A percentile compares a stretch with the other conserved stretches of the same genome.
These are phyloP conservation scores for Phanerochaete sordida DNA, from an alignment of 768 basidiomycete genomes.

Conservation along the genomic window DNA sequence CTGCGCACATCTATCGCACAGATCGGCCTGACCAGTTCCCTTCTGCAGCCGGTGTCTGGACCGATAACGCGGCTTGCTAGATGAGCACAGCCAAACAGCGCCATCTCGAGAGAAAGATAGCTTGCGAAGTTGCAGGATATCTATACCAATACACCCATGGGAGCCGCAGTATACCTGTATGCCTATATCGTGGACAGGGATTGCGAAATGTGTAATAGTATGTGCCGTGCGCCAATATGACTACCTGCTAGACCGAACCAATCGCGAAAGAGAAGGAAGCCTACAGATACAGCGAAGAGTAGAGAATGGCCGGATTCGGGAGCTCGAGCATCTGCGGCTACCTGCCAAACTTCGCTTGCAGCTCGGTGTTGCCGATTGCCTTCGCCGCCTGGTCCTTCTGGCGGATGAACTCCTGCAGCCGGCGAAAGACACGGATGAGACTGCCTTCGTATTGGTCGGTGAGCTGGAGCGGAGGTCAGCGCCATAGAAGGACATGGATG, in stretches of 20 bases:
- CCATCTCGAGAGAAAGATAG: neutral
- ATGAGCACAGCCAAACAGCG: neutral
- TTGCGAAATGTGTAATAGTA: neutral
- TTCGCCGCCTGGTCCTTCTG: conserved; percentile 96
- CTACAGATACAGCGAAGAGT: conserved; percentile 79
- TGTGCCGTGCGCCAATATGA: neutral
- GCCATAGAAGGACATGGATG: neutral
- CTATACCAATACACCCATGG: neutral
- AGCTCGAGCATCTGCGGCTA: conserved; percentile 90
- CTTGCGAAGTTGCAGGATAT: neutral
- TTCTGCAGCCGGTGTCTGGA: conserved; percentile 50
- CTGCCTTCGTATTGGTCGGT: conserved; percentile 97
- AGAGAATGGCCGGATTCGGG: conserved; percentile 91
- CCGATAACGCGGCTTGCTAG: conserved; percentile 43
- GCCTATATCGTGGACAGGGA: neutral
- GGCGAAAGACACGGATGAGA: conserved; percentile 92
- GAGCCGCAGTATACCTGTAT: neutral
- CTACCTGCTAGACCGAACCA: neutral
- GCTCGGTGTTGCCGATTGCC: conserved; percentile 94
- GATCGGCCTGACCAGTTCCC: neutral
- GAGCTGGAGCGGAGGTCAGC: conserved; percentile 46
- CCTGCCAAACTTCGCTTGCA: conserved; percentile 92
- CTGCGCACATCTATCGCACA: neutral
- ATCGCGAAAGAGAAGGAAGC: neutral
- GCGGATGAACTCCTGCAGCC: conserved; percentile 88